Conservation (phyloP, 768 basidiomycete genomes). For the Suillus discolor region DNA sequence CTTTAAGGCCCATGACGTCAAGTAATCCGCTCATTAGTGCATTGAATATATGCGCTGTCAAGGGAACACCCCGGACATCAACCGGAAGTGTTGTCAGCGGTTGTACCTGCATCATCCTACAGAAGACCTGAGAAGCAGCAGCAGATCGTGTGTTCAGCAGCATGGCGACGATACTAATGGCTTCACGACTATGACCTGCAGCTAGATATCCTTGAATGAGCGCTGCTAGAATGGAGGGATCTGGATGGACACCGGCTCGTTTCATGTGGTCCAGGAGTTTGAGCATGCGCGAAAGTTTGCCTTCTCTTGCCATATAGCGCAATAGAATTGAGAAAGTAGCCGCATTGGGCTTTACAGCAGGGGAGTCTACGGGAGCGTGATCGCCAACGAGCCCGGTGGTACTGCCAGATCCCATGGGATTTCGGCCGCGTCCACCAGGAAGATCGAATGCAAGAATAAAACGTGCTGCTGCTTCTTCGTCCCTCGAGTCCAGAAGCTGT, state of each 20-base stretch:
- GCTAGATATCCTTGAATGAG: constrained; percentile 60
- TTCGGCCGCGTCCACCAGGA: constrained; percentile 20
- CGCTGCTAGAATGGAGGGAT: constrained; percentile 50
- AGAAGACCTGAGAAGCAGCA: constrained; percentile 13
- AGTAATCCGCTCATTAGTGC: constrained; percentile 56
- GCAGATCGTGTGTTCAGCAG: constrained; percentile 41
- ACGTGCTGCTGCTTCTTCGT: constrained; percentile 48
- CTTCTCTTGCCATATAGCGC: constrained; percentile 49
- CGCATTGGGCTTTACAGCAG: constrained; percentile 47
- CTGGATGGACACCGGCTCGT: constrained; percentile 42
- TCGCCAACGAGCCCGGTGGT: constrained; percentile 36
- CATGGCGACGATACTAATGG: constrained; percentile 51
- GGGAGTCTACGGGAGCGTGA: constrained; percentile 11
- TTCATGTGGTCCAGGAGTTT: constrained; percentile 52
- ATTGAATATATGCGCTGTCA: constrained; percentile 59
- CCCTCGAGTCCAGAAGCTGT: constrained; percentile 56
- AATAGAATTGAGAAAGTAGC: constrained; percentile 67
- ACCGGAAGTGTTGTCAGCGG: constrained; percentile 20
- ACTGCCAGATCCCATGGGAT: constrained; percentile 15
- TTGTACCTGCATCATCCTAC: constrained; percentile 21
- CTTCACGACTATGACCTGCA: constrained; percentile 47
- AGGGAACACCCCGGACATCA: constrained; percentile 31
- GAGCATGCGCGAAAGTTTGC: constrained; percentile 47
- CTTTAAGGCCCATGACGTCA: constrained; percentile 48
- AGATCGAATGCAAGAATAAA: constrained; percentile 52